Evolutionary conservation across 352 stramenopile genomes (phyloP), one percentile per base, ranked within the genome.

Genomic region (Phytophthora sojae): DNA sequence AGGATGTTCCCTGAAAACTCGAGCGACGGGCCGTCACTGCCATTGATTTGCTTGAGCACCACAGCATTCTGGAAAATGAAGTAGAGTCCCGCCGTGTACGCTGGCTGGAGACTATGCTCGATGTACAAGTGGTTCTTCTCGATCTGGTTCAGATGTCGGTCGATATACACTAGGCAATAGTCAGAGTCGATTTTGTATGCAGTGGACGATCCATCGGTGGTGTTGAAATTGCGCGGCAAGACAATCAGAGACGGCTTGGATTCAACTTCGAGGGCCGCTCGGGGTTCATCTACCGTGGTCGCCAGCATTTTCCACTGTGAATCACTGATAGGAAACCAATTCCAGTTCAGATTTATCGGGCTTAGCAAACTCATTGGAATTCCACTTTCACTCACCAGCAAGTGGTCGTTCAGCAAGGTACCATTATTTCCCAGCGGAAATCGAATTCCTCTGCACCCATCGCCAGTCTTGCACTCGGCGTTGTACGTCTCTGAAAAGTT

Each of bases 51-150:
- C 17, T 49, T 49, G 14, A 49, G 17, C 6, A 49, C 42, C 42
- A 49, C 53, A 0, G 54, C 79, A 37, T 77, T 72, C 30, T 86
- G 70, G 52, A 79, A 82, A 8, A 82, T 47, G 35, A 74, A 82
- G 57, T 70, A 82, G n/a, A 76, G 65, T 6, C 70, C 76, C 0
- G 73, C 51, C 0, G 73, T 82, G 53, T 84, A 81, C 19, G 67
- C 57, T 8, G 68, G 52, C 52, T 82, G 79, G 12, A 84, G 59
- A 12, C 60, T 80, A 21, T 64, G 42, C 29, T 84, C 76, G 21
- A 81, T 73, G 56, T 86, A 84, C 25, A 84, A 5, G 42, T 86
- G 73, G 26, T 83, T 83, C 44, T 65, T 71, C 29, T 80, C 67
- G n/a, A 70, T 30, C 4, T 64, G 39, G 26, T 64, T 56, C 21